These are phyloP conservation scores for Starmerella asiatica DNA, from an alignment of 805 yeast genomes.

Conservation along the genomic window DNA sequence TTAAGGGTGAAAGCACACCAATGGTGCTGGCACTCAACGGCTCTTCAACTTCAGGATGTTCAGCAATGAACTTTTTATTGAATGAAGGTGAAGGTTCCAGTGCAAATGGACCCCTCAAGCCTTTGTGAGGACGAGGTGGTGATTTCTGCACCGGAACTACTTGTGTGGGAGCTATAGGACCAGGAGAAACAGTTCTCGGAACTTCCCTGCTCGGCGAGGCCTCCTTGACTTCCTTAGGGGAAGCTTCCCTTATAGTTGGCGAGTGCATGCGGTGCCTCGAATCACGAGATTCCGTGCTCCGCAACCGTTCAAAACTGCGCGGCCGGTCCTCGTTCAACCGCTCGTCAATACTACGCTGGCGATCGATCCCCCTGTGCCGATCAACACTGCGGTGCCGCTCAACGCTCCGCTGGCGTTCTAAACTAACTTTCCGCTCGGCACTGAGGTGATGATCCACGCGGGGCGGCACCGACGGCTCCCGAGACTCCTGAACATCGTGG, in stretches of 20 bases:
- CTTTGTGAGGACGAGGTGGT: background rate
- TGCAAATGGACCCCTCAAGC: background rate
- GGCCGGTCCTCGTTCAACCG: background rate
- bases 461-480: constrained; percentile 1
- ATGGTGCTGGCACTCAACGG: background rate
- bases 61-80: background rate
- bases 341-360: background rate
- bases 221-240: too few relatives aligned
- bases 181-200: too few relatives aligned
- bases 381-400: background rate
- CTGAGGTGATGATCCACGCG: constrained; percentile 1
- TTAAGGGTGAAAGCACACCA: constrained; percentile 3
- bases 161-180: too few relatives aligned
- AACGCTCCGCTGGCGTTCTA: background rate
- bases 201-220: too few relatives aligned
- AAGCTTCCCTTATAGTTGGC: background rate
- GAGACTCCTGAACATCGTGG: background rate
- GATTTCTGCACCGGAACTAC: background rate
- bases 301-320: background rate
- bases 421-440: background rate
- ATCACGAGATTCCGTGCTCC: background rate
- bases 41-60: background rate
- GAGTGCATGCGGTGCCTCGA: background rate
- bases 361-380: background rate
- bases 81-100: background rate